Evolutionary conservation across 495 filamentous ascomycete species (phyloP).

Genomic region (Aspergillus kassunensis): DNA sequence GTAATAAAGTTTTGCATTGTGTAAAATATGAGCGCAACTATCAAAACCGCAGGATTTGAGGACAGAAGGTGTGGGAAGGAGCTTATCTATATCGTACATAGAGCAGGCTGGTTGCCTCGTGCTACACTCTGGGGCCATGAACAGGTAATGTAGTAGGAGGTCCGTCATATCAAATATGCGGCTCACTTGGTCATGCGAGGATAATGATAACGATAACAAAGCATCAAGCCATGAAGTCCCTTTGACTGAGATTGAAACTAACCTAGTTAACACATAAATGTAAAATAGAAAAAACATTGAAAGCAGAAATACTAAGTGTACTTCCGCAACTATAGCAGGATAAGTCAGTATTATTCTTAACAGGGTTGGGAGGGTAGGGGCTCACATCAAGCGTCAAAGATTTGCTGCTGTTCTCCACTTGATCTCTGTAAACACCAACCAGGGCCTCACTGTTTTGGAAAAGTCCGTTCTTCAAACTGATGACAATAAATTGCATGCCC

Average conservation of each 20-base stretch:
- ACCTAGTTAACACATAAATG: background rate
- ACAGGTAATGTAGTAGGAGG: too few relatives aligned
- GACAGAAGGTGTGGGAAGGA: too few relatives aligned
- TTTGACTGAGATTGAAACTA: background rate
- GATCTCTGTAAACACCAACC: conserved; percentile 92
- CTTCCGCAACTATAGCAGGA: conserved; percentile 37
- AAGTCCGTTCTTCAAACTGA: conserved; percentile 86
- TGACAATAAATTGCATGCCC: conserved; percentile 99
- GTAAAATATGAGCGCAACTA: too few relatives aligned
- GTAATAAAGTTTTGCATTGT: too few relatives aligned
- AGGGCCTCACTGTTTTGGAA: conserved; percentile 93
- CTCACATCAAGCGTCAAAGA: conserved; percentile 93
- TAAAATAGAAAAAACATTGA: background rate
- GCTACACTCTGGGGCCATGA: too few relatives aligned
- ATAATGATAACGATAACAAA: too few relatives aligned
- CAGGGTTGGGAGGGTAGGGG: background rate
- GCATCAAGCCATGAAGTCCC: too few relatives aligned
- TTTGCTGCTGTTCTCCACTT: conserved; percentile 83
- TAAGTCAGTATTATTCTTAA: conserved; percentile 7
- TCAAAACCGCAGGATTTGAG: too few relatives aligned
- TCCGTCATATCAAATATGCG: too few relatives aligned
- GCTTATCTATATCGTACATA: too few relatives aligned
- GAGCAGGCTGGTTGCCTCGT: too few relatives aligned
- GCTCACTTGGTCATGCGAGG: too few relatives aligned
- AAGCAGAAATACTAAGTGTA: conserved; percentile 29